Evolutionary conservation across 768 basidiomycete genomes (phyloP), one percentile per base, ranked within the genome.

Genomic region (Collybiopsis luxurians): DNA sequence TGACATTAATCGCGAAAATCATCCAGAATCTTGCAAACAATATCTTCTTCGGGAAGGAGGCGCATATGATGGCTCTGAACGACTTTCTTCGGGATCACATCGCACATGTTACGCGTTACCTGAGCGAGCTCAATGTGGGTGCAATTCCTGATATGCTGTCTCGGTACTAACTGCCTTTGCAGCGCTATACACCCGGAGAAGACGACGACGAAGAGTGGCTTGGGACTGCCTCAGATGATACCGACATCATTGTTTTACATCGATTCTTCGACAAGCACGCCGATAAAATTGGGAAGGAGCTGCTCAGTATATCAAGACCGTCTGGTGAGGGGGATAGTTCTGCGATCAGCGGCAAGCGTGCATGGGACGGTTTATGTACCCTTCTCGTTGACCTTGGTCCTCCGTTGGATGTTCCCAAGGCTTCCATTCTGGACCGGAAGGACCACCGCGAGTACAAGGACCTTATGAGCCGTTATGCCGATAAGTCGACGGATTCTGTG

Each of bases 21-120:
- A 86, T 97, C 45, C 94, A 96, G 70, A 95, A 92, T 65, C 72
- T 97, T 28, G 94, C 94, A 19, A 98, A 97, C 72, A 96, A 97
- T 63, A 88, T 95, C 48, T 85, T 92, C 65, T 96, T 96, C 62
- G 92, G 90, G 11, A 95, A 95, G 69, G 94, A 96, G 64, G 82
- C 85, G 3, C 86, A 92, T 64, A 93, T 95, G 90, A 83, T 83
- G 27, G 76, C 81, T 31, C 69, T 95, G 56, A 95, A 95, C 67
- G 76, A 79, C 12, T 94, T 94, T 72, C 71, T 92, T 27, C 75
- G 77, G 56, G 79, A 75, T 10, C 89, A 91, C 52, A 89, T 92
- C 51, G 74, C 83, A 31, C 83, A 80, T 40, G 83, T 95, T 27
- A 90, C 89, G 2, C 78, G 84, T 38, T 94, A 89, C 72, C 71